Conservation (phyloP, 2,329 filamentous ascomycete species). For the Alternaria sp. region DNA sequence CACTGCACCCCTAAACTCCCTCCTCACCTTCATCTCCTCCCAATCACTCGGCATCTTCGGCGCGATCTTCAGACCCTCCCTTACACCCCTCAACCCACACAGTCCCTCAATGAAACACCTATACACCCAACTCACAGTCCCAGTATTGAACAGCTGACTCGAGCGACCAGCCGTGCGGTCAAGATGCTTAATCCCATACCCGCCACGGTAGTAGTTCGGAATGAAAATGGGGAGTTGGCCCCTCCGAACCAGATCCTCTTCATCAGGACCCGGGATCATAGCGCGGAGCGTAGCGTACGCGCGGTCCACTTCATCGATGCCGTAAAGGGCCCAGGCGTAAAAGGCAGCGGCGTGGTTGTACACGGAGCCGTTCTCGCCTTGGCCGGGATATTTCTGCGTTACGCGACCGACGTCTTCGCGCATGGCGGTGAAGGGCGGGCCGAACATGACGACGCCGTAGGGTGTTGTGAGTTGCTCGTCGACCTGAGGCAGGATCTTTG, state of each 20-base stretch:
- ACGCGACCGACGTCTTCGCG: slow-evolving; percentile 65
- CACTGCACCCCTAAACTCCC: slow-evolving; percentile 59
- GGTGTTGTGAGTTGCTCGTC: slow-evolving; percentile 61
- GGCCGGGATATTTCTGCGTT: slow-evolving; percentile 64
- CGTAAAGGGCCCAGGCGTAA: slow-evolving; percentile 62
- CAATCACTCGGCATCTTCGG: slow-evolving; percentile 61
- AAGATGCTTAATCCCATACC: slow-evolving; percentile 24
- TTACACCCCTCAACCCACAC: slow-evolving; percentile 60
- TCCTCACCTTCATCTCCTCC: slow-evolving; percentile 56
- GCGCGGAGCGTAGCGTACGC: slow-evolving; percentile 60
- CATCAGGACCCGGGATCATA: slow-evolving; percentile 61
- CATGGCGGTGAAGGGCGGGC: slow-evolving; percentile 61
- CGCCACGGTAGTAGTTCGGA: slow-evolving; percentile 62
- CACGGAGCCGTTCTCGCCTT: slow-evolving; percentile 64
- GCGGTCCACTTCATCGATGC: slow-evolving; percentile 57
- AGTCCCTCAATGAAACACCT: slow-evolving; percentile 62
- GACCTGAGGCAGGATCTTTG: slow-evolving; percentile 56
- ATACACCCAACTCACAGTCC: slow-evolving; percentile 64
- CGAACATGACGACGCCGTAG: slow-evolving; percentile 64
- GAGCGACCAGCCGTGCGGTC: slow-evolving; percentile 59
- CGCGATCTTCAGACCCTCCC: slow-evolving; percentile 54
- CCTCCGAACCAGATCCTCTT: slow-evolving; percentile 59
- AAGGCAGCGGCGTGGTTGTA: slow-evolving; percentile 65
- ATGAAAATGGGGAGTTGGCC: slow-evolving; percentile 65
- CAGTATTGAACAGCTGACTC: slow-evolving; percentile 65